phyloP scores from a whole-genome alignment of 805 yeast species.

The Starmerella bombi region DNA sequence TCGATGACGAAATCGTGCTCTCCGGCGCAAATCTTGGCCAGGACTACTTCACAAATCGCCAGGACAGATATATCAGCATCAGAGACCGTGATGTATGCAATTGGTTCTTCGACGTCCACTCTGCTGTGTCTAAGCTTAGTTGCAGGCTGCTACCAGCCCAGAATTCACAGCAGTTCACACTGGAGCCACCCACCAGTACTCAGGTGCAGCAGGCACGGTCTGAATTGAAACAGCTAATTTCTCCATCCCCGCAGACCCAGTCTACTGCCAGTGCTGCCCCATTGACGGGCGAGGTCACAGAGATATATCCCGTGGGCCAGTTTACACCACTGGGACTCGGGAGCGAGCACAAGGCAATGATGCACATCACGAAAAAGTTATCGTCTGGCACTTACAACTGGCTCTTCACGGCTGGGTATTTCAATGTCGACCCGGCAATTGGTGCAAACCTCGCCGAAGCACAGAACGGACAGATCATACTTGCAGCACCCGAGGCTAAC shows the following conservation, averaged over 20 bases:
- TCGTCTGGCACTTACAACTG: constrained; percentile 41
- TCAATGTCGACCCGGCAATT: constrained; percentile 73
- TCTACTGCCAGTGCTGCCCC: constrained; percentile 7
- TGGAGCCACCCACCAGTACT: background rate
- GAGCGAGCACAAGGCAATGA: constrained; percentile 66
- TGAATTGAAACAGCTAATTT: constrained; percentile 46
- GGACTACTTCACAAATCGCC: constrained; percentile 90
- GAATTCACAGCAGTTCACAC: constrained; percentile 3
- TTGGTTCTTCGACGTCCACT: constrained; percentile 62
- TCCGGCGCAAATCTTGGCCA: constrained; percentile 84
- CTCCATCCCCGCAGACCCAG: constrained; percentile 23
- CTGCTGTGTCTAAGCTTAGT: constrained; percentile 54
- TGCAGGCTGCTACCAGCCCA: constrained; percentile 37
- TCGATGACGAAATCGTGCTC: constrained; percentile 76
- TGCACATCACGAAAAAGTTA: constrained; percentile 2
- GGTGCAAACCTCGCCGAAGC: constrained; percentile 40
- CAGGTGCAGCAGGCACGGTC: constrained; percentile 31
- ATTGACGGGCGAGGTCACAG: constrained; percentile 34
- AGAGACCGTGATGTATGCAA: constrained; percentile 44
- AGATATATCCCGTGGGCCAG: constrained; percentile 83
- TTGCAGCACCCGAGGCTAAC: constrained; percentile 85
- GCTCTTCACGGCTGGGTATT: constrained; percentile 93
- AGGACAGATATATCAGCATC: constrained; percentile 79
- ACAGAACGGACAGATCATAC: constrained; percentile 50
- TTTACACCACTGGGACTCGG: constrained; percentile 74